These are phyloP conservation scores for Trichoderma sp. DNA, from an alignment of 2,329 filamentous ascomycete genomes.

Conservation along the genomic window DNA sequence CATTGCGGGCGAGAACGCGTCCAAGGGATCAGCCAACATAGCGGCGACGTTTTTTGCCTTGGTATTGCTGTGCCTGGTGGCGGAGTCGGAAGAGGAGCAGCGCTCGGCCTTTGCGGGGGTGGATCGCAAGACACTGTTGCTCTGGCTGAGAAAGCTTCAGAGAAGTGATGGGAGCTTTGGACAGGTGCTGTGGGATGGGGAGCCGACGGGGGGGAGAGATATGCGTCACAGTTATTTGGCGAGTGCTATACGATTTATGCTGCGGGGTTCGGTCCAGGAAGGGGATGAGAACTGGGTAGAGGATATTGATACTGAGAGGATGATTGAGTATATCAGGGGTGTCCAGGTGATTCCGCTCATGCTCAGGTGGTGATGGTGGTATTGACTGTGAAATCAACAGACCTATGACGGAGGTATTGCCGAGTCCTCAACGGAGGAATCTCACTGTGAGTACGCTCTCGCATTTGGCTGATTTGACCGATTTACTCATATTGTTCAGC, in stretches of 20 bases:
- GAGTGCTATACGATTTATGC: slow-evolving; percentile 74
- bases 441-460: slow-evolving; percentile 60
- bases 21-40: slow-evolving; percentile 60
- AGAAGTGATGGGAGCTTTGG: slow-evolving; percentile 86
- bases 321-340: slow-evolving; percentile 67
- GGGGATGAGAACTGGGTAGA: slow-evolving; percentile 54
- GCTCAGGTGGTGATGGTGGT: background rate
- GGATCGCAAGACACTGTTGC: slow-evolving; percentile 61
- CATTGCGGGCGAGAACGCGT: slow-evolving; percentile 41
- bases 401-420: slow-evolving; percentile 83
- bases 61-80: slow-evolving; percentile 59
- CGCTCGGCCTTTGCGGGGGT: slow-evolving; percentile 58
- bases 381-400: slow-evolving; percentile 39
- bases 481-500: slow-evolving; percentile 45
- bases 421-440: slow-evolving; percentile 74
- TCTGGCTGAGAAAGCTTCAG: slow-evolving; percentile 75
- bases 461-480: background rate
- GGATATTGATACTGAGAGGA: slow-evolving; percentile 70
- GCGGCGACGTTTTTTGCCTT: slow-evolving; percentile 89
- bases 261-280: slow-evolving; percentile 58
- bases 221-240: slow-evolving; percentile 87
- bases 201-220: slow-evolving; percentile 74
- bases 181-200: slow-evolving; percentile 62
- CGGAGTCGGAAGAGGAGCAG: slow-evolving; percentile 39
- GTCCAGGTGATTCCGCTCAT: slow-evolving; percentile 45